Percentiles rank a stretch among this genome's conserved stretches.
These are phyloP conservation scores for Rhododendron mucronatum DNA, from an alignment of 148 eudicot species.

Conservation along the genomic window DNA sequence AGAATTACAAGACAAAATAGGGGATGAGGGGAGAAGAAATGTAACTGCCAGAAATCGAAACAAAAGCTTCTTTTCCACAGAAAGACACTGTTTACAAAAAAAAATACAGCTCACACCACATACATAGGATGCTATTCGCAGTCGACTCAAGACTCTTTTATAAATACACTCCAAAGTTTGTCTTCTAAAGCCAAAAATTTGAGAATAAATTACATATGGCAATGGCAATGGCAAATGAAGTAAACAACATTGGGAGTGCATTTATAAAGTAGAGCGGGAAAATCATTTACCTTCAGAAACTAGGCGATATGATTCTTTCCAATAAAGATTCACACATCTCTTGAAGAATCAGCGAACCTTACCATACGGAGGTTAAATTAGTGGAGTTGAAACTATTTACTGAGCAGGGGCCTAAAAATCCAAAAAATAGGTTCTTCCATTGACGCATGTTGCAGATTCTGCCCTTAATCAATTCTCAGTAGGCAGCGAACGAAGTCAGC, in stretches of 20 bases:
- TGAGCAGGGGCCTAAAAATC: no score
- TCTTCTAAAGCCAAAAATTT: neutral
- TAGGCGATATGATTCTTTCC: neutral
- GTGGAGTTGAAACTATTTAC: neutral
- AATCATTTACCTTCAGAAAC: neutral
- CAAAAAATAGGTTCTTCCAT: neutral
- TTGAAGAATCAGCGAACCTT: neutral
- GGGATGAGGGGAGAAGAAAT: neutral
- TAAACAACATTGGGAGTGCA: neutral
- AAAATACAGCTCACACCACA: neutral
- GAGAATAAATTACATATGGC: neutral
- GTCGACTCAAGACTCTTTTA: neutral
- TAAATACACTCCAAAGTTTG: neutral
- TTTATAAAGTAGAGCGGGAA: neutral
- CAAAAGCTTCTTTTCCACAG: neutral
- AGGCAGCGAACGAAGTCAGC: conserved; percentile 59
- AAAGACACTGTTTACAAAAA: neutral
- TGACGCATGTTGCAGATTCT: neutral
- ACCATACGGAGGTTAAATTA: neutral
- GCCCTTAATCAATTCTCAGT: conserved; percentile 11
- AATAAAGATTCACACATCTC: neutral
- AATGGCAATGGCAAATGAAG: neutral
- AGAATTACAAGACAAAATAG: neutral
- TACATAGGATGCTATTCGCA: neutral
- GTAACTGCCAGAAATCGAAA: neutral